Percentiles rank a stretch among this genome's conserved stretches.
Evolutionary conservation across 768 basidiomycete genomes (phyloP).

Genomic region (Boletus eberwhitei): DNA sequence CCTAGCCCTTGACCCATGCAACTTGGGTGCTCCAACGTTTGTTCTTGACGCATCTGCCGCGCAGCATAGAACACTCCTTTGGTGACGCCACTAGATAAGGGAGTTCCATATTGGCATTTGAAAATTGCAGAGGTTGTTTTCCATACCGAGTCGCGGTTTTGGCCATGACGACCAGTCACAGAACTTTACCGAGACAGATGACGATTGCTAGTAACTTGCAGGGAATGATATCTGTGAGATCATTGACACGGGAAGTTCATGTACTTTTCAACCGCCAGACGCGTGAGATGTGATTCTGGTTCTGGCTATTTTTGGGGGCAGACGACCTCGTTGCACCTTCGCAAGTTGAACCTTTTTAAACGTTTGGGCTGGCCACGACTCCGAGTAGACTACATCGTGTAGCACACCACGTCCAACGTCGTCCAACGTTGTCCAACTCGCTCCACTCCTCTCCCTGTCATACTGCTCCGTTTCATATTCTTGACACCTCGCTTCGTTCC

Average conservation of each 20-base stretch:
- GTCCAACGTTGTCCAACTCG: conserved; percentile 9
- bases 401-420: conserved; percentile 6
- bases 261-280: conserved; percentile 10
- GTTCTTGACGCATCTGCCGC: conserved; percentile 1
- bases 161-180: conserved; percentile 26
- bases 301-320: conserved; percentile 21
- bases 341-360: conserved; percentile 23
- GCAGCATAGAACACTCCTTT: conserved; percentile 23
- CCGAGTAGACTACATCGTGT: conserved; percentile 21
- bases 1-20: conserved; percentile 29
- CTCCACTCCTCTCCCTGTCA: conserved; percentile 5
- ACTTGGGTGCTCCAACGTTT: conserved; percentile 8
- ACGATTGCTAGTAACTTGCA: neutral
- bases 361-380: conserved; percentile 1
- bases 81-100: conserved; percentile 28
- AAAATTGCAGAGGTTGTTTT: conserved; percentile 13
- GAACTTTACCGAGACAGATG: conserved; percentile 15
- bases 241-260: conserved; percentile 17
- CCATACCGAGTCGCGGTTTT: neutral
- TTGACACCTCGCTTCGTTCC: conserved; percentile 18
- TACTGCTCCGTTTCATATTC: conserved; percentile 23
- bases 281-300: conserved; percentile 21
- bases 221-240: conserved; percentile 9
- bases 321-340: conserved; percentile 22
- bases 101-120: conserved; percentile 21